Evolutionary conservation across 2,329 filamentous ascomycete genomes (phyloP).

Genomic region (Neocucurbitaria cava): DNA sequence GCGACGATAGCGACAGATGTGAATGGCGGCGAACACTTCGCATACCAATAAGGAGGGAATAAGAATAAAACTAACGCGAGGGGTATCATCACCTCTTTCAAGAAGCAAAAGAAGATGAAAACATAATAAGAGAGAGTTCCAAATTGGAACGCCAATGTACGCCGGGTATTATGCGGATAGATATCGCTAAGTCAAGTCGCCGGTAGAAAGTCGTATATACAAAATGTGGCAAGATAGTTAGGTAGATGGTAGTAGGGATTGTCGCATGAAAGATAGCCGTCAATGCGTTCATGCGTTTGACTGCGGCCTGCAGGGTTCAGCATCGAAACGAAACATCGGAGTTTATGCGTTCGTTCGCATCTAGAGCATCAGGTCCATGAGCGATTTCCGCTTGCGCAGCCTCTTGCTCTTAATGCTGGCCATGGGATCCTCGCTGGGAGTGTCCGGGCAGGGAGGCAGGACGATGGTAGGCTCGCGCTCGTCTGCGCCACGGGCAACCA

Average conservation of each 20-base stretch:
- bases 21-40: slow-evolving; percentile 24
- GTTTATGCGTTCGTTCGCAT: slow-evolving; percentile 2
- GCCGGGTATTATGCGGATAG: slow-evolving; percentile 22
- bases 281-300: slow-evolving; percentile 19
- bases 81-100: slow-evolving; percentile 17
- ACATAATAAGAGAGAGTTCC: background rate
- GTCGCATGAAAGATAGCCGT: slow-evolving; percentile 15
- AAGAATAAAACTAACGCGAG: background rate
- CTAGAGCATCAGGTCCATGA: slow-evolving; percentile 44
- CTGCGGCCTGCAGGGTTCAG: slow-evolving; percentile 5
- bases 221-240: slow-evolving; percentile 11
- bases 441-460: slow-evolving; percentile 41
- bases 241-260: slow-evolving; percentile 9
- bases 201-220: slow-evolving; percentile 3
- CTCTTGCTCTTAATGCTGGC: slow-evolving; percentile 33
- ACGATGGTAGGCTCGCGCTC: slow-evolving; percentile 45
- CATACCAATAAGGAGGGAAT: slow-evolving; percentile 5
- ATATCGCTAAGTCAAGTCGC: background rate
- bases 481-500: slow-evolving; percentile 45
- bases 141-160: slow-evolving; percentile 11
- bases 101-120: background rate
- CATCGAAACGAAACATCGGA: slow-evolving; percentile 27
- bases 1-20: slow-evolving; percentile 22
- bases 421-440: slow-evolving; percentile 20
- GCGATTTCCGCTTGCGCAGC: slow-evolving; percentile 46